Percentiles rank a stretch among this genome's conserved stretches.
Evolutionary conservation across 2,329 filamentous ascomycete species (phyloP).

Genomic region (Diaporthe vaccinii): DNA sequence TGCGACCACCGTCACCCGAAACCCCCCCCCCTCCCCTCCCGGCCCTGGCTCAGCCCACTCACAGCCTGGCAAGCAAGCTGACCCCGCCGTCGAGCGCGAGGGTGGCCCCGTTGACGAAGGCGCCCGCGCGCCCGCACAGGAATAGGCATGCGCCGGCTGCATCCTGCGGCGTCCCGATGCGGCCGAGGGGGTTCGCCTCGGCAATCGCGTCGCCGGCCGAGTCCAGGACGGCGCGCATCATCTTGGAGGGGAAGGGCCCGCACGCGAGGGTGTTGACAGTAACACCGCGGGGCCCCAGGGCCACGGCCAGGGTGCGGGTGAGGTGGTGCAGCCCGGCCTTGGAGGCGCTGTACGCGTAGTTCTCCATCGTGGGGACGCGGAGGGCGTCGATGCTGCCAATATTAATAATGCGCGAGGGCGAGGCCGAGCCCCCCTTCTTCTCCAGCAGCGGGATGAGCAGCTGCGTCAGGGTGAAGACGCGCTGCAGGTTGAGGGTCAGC

Average conservation of each 20-base stretch:
- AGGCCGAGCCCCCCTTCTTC: slow-evolving; percentile 54
- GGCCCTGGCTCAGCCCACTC: background rate
- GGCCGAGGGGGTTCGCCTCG: slow-evolving; percentile 71
- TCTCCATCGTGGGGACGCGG: slow-evolving; percentile 70
- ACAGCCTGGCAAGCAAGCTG: slow-evolving; percentile 61
- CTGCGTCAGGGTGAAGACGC: slow-evolving; percentile 77
- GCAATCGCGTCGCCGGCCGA: slow-evolving; percentile 67
- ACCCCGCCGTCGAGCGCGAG: slow-evolving; percentile 73
- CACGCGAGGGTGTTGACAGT: slow-evolving; percentile 79
- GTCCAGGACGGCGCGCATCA: slow-evolving; percentile 74
- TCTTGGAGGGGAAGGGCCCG: slow-evolving; percentile 78
- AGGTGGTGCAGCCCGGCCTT: slow-evolving; percentile 78
- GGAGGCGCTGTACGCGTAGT: slow-evolving; percentile 70
- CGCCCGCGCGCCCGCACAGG: slow-evolving; percentile 75
- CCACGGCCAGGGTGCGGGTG: slow-evolving; percentile 69
- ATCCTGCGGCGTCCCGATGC: slow-evolving; percentile 77
- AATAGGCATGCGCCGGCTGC: slow-evolving; percentile 81
- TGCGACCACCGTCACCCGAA: no score
- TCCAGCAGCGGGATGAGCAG: slow-evolving; percentile 71
- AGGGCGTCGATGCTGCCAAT: slow-evolving; percentile 76
- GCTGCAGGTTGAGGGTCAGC: slow-evolving; percentile 75
- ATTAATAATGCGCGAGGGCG: slow-evolving; percentile 72
- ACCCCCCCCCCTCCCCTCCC: no score
- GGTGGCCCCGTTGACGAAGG: slow-evolving; percentile 75
- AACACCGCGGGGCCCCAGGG: slow-evolving; percentile 71